Evolutionary conservation across 352 stramenopile species (phyloP), one percentile per base, ranked within the genome.

Genomic region (Phytophthora hibernalis): DNA sequence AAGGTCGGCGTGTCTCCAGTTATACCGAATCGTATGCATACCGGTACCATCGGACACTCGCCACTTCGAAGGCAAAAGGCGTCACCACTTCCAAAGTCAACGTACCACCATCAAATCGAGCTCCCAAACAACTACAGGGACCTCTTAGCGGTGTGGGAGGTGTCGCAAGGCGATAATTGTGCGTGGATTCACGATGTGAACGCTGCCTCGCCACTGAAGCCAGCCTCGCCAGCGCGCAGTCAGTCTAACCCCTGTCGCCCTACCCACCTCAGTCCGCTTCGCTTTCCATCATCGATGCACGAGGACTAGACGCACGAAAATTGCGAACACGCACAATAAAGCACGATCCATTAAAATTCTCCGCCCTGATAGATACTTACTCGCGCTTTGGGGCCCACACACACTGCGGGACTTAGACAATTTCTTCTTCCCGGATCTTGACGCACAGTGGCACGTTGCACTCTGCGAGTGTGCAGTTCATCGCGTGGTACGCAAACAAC

Each of bases 401-500:
- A 31, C 21, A 35, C 40, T 18, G 8, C 42, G 24, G 4, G 37
- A n/a, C 61, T 77, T 65, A 83, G 15, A 83, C 76, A n/a, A 81
- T 77, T 65, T 83, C 72, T 70, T 83, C 76, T 63, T 68, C 59
- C 4, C 72, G 72, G 18, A 83, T 68, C 42, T 73, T 72, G 42
- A 76, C 65, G 43, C 76, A 83, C 5, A 83, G 61, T 20, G 76
- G 76, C 21, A 83, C 76, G 54, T 77, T 81, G 61, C 76, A 83
- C 20, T 75, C 51, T 20, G 42, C 22, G 2, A 64, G 5, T 13
- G 63, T n/a, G 56, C 82, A 89, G 50, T 80, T 61, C 60, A 88
- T 74, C 15, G 77, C 77, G 51, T 90, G 79, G 54, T 79, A 87
- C 8, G 77, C 75, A 31, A 90, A 81, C 15, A 91, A 60, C 49